Evolutionary conservation across 805 yeast genomes (phyloP).

Genomic region (Teunomyces barrocoloradensis): DNA sequence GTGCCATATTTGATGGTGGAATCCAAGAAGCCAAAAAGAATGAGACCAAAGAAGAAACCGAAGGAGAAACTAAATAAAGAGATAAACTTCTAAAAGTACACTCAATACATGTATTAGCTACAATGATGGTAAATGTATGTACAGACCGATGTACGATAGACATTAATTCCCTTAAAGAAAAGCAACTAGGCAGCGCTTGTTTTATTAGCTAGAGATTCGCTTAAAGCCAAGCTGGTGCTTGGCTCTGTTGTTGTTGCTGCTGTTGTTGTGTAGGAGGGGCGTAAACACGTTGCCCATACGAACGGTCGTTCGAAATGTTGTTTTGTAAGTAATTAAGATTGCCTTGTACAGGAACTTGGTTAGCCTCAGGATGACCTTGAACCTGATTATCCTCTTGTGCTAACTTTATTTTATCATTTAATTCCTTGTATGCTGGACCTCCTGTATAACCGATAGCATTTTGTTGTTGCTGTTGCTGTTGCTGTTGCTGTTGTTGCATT

Average conservation of each 20-base stretch:
- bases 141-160: neutral
- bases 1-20: slow-evolving; percentile 39
- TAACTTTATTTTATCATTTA: slow-evolving; percentile 1
- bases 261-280: slow-evolving; percentile 7
- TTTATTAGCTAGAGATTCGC: neutral
- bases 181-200: neutral
- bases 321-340: neutral
- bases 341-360: neutral
- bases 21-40: slow-evolving; percentile 5
- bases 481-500: slow-evolving; percentile 1
- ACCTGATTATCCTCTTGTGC: slow-evolving; percentile 1
- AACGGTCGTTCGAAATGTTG: neutral
- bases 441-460: neutral
- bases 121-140: neutral
- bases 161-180: neutral
- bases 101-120: neutral
- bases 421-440: slow-evolving; percentile 1
- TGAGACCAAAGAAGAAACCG: slow-evolving; percentile 4
- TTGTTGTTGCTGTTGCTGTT: slow-evolving; percentile 13
- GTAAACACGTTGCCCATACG: slow-evolving; percentile 3
- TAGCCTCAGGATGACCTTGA: neutral
- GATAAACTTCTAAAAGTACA: neutral
- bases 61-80: neutral
- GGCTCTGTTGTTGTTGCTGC: slow-evolving; percentile 13
- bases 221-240: slow-evolving; percentile 9